These are phyloP conservation scores for Diaporthe ampelina DNA, from an alignment of 2,329 filamentous ascomycete species.

Conservation along the genomic window DNA sequence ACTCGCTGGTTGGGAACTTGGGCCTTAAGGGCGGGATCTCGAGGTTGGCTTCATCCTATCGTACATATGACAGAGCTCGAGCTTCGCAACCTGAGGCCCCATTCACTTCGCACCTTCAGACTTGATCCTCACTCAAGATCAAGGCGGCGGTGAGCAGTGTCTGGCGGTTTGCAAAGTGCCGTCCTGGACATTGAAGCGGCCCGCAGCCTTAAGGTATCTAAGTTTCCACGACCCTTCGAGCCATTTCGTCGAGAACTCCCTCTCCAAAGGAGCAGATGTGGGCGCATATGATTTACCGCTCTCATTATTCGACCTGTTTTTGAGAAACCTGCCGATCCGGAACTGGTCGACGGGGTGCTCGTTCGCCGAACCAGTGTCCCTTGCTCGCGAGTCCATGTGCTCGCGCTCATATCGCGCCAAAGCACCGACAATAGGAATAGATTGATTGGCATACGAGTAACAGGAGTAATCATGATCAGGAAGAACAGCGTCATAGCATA, in stretches of 20 bases:
- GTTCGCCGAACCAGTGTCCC: slow-evolving; percentile 41
- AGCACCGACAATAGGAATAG: too few relatives aligned
- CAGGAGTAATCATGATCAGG: too few relatives aligned
- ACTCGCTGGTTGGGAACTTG: neutral
- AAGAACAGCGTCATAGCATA: too few relatives aligned
- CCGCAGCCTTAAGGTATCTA: slow-evolving; percentile 50
- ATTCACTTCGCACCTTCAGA: too few relatives aligned
- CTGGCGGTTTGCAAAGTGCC: slow-evolving; percentile 50
- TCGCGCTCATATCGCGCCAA: too few relatives aligned
- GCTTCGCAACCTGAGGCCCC: too few relatives aligned
- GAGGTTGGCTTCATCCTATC: neutral
- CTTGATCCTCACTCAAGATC: neutral
- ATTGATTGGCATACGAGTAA: too few relatives aligned
- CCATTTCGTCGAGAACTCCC: slow-evolving; percentile 47
- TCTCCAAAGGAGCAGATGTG: neutral
- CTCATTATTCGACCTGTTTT: neutral
- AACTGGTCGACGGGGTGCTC: slow-evolving; percentile 48
- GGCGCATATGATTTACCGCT: neutral
- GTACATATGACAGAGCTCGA: neutral
- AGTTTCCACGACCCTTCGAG: slow-evolving; percentile 49
- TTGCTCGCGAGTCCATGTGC: slow-evolving; percentile 47
- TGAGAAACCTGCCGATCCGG: slow-evolving; percentile 47
- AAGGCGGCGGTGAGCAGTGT: slow-evolving; percentile 45
- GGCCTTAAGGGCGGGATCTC: slow-evolving; percentile 25
- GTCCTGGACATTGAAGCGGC: slow-evolving; percentile 46